These are phyloP conservation scores for Diaporthe aspalathi DNA, from an alignment of 2,329 filamentous ascomycete species.

Conservation along the genomic window DNA sequence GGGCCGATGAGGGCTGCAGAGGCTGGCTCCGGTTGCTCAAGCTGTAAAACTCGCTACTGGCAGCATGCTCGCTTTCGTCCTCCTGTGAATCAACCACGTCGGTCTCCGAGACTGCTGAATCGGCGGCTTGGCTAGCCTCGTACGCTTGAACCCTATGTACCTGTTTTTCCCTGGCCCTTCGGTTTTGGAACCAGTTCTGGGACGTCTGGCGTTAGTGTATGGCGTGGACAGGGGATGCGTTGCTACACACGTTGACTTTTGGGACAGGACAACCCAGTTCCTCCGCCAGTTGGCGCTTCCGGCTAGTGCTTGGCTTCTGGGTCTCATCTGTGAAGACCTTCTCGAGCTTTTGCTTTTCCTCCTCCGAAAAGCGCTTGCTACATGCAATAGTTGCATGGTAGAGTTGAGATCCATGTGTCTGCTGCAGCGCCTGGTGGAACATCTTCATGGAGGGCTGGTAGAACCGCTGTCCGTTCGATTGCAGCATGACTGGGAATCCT, in stretches of 20 bases:
- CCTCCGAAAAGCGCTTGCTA: conserved; percentile 39
- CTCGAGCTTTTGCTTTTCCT: conserved; percentile 39
- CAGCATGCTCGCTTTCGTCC: conserved; percentile 42
- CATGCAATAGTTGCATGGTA: conserved; percentile 38
- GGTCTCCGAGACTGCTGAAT: conserved; percentile 51
- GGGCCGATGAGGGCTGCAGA: conserved; percentile 51
- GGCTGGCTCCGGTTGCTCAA: conserved; percentile 48
- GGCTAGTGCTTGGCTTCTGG: conserved; percentile 39
- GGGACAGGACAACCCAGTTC: conserved; percentile 38
- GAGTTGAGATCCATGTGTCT: conserved; percentile 34
- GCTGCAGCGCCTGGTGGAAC: conserved; percentile 35
- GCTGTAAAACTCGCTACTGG: conserved; percentile 49
- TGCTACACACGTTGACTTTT: conserved; percentile 37
- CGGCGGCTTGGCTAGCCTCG: conserved; percentile 56
- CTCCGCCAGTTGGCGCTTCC: conserved; percentile 38
- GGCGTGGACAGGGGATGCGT: background rate
- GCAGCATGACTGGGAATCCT: conserved; percentile 35
- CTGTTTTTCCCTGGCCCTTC: conserved; percentile 73
- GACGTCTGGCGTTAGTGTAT: conserved; percentile 46
- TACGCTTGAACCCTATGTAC: conserved; percentile 67
- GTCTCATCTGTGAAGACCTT: conserved; percentile 40
- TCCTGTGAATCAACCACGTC: conserved; percentile 45
- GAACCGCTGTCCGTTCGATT: conserved; percentile 36
- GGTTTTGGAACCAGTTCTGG: conserved; percentile 78
- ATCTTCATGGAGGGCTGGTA: conserved; percentile 37